Evolutionary conservation across 164 flowering plant genomes (phyloP).

Genomic region (Magnolia officinalis): DNA sequence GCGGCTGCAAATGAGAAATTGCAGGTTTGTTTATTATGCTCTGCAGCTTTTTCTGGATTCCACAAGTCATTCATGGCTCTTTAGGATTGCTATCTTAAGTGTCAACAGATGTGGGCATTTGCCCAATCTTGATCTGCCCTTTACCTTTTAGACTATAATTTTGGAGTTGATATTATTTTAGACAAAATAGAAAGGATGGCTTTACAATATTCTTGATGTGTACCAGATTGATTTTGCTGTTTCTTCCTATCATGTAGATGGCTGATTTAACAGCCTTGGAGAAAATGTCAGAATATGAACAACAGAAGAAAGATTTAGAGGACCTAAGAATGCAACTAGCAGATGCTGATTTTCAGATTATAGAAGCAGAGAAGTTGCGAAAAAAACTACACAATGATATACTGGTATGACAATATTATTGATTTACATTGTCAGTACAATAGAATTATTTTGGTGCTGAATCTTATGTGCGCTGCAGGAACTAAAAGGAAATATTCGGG

Average conservation of each 20-base stretch:
- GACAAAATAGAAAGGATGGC: too few relatives aligned
- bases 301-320: slow-evolving; percentile 39
- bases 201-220: too few relatives aligned
- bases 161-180: too few relatives aligned
- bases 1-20: slow-evolving; percentile 55
- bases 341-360: slow-evolving; percentile 67
- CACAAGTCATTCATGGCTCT: too few relatives aligned
- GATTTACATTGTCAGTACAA: neutral
- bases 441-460: slow-evolving; percentile 1
- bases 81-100: too few relatives aligned
- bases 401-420: slow-evolving; percentile 38
- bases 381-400: slow-evolving; percentile 90
- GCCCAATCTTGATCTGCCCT: too few relatives aligned
- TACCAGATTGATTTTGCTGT: slow-evolving; percentile 1
- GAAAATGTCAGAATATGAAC: slow-evolving; percentile 55
- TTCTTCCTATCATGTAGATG: slow-evolving; percentile 31
- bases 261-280: slow-evolving; percentile 54
- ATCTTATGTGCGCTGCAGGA: slow-evolving; percentile 48
- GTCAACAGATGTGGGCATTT: too few relatives aligned
- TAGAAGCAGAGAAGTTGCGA: slow-evolving; percentile 82
- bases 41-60: neutral
- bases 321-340: slow-evolving; percentile 59
- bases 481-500: slow-evolving; percentile 95
- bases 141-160: too few relatives aligned
- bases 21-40: slow-evolving; percentile 36